Conservation (phyloP, 768 basidiomycete genomes). For the Coprinopsis strossmayeri region DNA sequence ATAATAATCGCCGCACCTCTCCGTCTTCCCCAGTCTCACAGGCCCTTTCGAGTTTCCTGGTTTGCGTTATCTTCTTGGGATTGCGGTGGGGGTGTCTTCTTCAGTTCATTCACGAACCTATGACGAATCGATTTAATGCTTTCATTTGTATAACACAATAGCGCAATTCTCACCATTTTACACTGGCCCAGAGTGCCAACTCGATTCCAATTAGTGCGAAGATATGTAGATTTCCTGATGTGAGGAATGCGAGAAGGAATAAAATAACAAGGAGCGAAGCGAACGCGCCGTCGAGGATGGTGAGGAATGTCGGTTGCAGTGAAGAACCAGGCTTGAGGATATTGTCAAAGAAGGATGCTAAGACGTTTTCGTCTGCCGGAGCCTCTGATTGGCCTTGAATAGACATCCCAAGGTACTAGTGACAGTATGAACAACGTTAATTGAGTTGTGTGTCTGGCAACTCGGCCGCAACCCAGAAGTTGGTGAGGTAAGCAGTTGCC, state of each 20-base stretch:
- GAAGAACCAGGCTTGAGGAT: slow-evolving; percentile 74
- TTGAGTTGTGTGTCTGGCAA: too few species aligned
- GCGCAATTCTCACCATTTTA: slow-evolving; percentile 60
- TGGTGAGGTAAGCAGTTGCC: too few species aligned
- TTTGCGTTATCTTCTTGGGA: slow-evolving; percentile 12
- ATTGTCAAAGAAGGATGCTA: slow-evolving; percentile 39
- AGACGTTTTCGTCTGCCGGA: neutral
- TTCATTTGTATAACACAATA: slow-evolving; percentile 1
- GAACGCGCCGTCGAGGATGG: slow-evolving; percentile 59
- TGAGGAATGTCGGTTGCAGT: slow-evolving; percentile 61
- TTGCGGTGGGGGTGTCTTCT: slow-evolving; percentile 24
- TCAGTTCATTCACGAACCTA: slow-evolving; percentile 67
- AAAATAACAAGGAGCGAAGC: slow-evolving; percentile 52
- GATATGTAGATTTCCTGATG: slow-evolving; percentile 61
- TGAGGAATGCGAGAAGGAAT: slow-evolving; percentile 48
- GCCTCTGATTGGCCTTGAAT: neutral
- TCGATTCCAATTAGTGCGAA: slow-evolving; percentile 61
- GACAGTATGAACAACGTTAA: neutral
- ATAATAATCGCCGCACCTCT: slow-evolving; percentile 22
- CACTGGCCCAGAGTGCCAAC: slow-evolving; percentile 65
- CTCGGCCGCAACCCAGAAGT: too few species aligned
- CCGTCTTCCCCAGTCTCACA: slow-evolving; percentile 13
- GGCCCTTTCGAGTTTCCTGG: slow-evolving; percentile 22
- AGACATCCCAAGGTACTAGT: neutral
- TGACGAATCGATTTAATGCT: slow-evolving; percentile 13